Base-by-base conservation (phyloP, 2,329 filamentous ascomycete species). In the Paraphaeosphaeria minitans region DNA sequence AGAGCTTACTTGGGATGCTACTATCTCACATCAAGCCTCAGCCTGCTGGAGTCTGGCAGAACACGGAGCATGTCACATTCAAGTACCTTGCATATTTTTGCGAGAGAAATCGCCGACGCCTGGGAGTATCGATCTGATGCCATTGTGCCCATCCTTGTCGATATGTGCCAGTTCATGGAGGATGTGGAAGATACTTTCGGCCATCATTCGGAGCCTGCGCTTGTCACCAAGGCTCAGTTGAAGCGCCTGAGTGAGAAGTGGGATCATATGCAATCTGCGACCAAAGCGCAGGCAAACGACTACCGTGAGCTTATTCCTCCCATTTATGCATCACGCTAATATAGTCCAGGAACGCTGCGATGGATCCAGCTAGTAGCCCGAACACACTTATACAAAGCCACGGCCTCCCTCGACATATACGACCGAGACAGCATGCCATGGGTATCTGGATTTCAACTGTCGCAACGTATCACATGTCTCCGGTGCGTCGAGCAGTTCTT, bases 1-100 rank as follows among this genome's bases (percentile, higher is more conserved):
- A 63, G 74, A 29, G 72, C 74, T 21, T 74, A 75, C 57, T 55
- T 76, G 42, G 74, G 74, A 2, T 76, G 74, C 61, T 76, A 75
- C 48, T 76, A 75, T 35, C 21, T 76, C 19, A 64, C 69, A 12
- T 67, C 68, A 14, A 74, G 68, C 39, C 59, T 75, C 19, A 67
- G 63, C 13, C 42, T 70, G 43, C 52, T 72, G 35, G 71, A 76
- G 45, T 53, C 65, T 24, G 59, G 66, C 16, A 70, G 66, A 57
- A 54, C 60, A 29, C 66, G 70, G 16, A 58, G 58, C 42, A 64
- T 74, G 27, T 63, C 71, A 6, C 69, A 71, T 51, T 70, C 72
- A 12, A 66, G 54, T 48, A 70, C 60, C 35, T 55, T 75, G 16
- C 67, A 70, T n/a, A 63, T 56, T 19, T 75, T 74, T 57, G 71